phyloP scores from a whole-genome alignment of 2,329 filamentous ascomycete species.

The Pseudogymnoascus sp. region DNA sequence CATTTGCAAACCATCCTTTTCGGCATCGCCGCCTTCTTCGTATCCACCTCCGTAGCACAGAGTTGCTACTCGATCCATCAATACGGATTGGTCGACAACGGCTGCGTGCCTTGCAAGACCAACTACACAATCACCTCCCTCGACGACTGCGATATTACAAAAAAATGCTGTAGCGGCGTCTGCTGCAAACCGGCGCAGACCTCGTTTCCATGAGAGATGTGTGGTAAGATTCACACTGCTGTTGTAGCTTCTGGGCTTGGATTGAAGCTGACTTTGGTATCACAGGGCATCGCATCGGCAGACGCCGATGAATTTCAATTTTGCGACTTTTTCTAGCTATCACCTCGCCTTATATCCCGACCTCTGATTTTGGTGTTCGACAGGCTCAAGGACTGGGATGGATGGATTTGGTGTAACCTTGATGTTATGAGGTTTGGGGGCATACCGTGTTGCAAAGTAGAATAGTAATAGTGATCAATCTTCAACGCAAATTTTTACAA shows the following conservation, averaged over 20 bases:
- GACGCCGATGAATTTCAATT: neutral
- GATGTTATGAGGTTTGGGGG: neutral
- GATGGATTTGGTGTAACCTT: neutral
- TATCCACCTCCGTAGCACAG: neutral
- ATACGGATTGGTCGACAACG: neutral
- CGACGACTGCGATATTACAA: neutral
- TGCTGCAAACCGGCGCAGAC: neutral
- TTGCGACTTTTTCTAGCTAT: neutral
- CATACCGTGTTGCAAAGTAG: neutral
- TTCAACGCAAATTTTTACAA: neutral
- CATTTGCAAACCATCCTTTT: neutral
- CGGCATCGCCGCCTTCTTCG: neutral
- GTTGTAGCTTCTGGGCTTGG: neutral
- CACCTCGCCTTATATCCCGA: neutral
- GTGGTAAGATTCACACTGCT: neutral
- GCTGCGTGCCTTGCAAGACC: neutral
- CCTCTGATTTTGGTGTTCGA: neutral
- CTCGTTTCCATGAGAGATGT: neutral
- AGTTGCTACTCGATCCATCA: neutral
- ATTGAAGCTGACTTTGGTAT: neutral
- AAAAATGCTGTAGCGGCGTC: neutral
- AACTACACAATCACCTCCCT: neutral
- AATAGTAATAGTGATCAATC: neutral
- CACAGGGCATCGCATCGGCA: neutral
- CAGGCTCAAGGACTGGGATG: neutral